Evolutionary conservation across 371 early-diverging fungal genomes (phyloP).

Genomic region (Mortierella sp.): DNA sequence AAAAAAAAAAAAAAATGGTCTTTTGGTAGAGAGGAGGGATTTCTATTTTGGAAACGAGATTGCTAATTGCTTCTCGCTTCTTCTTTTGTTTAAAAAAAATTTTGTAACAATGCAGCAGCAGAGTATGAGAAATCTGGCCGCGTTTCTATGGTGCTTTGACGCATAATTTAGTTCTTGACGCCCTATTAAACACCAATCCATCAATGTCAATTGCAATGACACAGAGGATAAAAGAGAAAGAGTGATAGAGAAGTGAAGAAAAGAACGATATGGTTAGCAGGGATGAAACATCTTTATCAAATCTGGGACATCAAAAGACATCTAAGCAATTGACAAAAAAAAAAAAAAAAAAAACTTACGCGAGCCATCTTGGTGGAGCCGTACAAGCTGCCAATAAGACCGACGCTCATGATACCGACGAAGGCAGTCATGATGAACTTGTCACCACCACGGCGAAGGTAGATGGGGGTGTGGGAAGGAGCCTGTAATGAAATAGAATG

Average conservation of each 20-base stretch:
- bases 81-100: too few relatives aligned
- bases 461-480: conserved; percentile 52
- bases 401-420: conserved; percentile 56
- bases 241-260: too few relatives aligned
- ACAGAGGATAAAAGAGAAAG: neutral
- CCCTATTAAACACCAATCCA: conserved; percentile 1
- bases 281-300: too few relatives aligned
- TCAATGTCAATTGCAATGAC: too few relatives aligned
- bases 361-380: conserved; percentile 60
- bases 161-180: conserved; percentile 15
- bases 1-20: too few relatives aligned
- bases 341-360: conserved; percentile 35
- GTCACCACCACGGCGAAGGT: conserved; percentile 65
- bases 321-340: neutral
- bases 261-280: neutral
- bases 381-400: conserved; percentile 56
- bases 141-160: too few relatives aligned
- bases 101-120: too few relatives aligned
- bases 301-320: too few relatives aligned
- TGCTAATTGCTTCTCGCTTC: too few relatives aligned
- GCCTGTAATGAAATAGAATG: conserved; percentile 54
- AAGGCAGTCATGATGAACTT: conserved; percentile 60
- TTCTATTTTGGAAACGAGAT: too few relatives aligned
- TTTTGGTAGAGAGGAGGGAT: too few relatives aligned
- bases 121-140: too few relatives aligned